phyloP scores from a whole-genome alignment of 164 flowering plant genomes.

The Saururus chinensis region DNA sequence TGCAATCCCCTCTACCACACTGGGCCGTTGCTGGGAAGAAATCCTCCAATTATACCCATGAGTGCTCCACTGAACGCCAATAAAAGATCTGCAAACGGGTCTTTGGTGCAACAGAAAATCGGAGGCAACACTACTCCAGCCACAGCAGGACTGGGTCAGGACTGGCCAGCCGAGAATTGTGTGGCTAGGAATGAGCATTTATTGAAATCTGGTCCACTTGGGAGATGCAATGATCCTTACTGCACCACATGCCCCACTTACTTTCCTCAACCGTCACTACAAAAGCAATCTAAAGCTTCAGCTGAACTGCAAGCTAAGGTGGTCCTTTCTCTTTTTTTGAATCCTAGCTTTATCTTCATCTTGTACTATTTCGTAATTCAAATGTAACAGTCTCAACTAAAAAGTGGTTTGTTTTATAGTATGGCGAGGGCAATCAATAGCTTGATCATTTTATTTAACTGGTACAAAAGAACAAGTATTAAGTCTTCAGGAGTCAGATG shows the following conservation, averaged over 20 bases:
- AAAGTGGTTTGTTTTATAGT: no score
- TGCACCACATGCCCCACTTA: slow-evolving; percentile 82
- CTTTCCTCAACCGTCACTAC: slow-evolving; percentile 23
- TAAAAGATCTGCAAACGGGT: slow-evolving; percentile 17
- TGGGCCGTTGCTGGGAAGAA: slow-evolving; percentile 50
- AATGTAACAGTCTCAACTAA: neutral
- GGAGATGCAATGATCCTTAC: slow-evolving; percentile 84
- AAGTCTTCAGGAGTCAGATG: no score
- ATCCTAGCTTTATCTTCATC: neutral
- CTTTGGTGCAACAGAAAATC: slow-evolving; percentile 9
- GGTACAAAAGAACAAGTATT: no score
- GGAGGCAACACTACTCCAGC: slow-evolving; percentile 15
- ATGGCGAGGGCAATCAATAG: no score
- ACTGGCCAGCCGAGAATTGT: slow-evolving; percentile 22
- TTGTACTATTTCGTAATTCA: neutral
- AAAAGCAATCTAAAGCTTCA: slow-evolving; percentile 24
- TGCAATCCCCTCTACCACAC: slow-evolving; percentile 37
- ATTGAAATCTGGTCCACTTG: slow-evolving; percentile 70
- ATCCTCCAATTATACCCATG: slow-evolving; percentile 37
- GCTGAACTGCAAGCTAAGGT: slow-evolving; percentile 48
- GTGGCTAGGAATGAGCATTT: slow-evolving; percentile 54
- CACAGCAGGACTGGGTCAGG: slow-evolving; percentile 14
- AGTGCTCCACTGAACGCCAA: slow-evolving; percentile 45
- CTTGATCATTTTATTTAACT: no score
- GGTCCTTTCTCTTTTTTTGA: neutral